These are phyloP conservation scores for Backusella morwellensis DNA, from an alignment of 192 early-diverging fungal species.

Conservation along the genomic window DNA sequence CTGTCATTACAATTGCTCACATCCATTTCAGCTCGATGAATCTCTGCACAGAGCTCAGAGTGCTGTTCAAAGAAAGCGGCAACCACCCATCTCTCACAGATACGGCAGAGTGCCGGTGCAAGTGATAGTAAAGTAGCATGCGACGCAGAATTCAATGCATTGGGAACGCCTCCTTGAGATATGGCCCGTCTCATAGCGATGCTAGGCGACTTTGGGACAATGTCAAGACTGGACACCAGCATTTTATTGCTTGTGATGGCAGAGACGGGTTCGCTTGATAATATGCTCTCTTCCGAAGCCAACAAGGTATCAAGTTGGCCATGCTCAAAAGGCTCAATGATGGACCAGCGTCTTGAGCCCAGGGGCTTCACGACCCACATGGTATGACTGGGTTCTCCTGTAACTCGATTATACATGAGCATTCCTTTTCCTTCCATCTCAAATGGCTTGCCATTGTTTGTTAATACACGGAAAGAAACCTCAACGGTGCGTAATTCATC, in stretches of 20 bases:
- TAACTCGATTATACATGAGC: conserved; percentile 69
- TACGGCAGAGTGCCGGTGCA: conserved; percentile 65
- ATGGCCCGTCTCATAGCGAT: conserved; percentile 26
- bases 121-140: conserved; percentile 34
- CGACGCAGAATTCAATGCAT: conserved; percentile 24
- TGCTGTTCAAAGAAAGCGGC: conserved; percentile 75
- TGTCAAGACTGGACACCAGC: background rate
- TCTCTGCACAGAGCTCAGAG: conserved; percentile 61
- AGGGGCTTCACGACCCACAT: conserved; percentile 80
- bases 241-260: background rate
- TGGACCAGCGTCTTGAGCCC: conserved; percentile 17
- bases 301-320: background rate
- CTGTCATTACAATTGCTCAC: conserved; percentile 72
- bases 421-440: conserved; percentile 84
- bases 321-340: conserved; percentile 10
- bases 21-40: conserved; percentile 79
- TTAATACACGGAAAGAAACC: conserved; percentile 53
- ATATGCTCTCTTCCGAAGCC: background rate
- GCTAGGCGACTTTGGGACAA: background rate
- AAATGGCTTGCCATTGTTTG: conserved; percentile 11
- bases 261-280: background rate
- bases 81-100: conserved; percentile 75
- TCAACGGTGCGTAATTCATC: conserved; percentile 66
- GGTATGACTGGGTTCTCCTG: conserved; percentile 61
- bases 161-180: conserved; percentile 24